These are phyloP conservation scores for Rhizopogon roseolus DNA, from an alignment of 768 basidiomycete species.

Conservation along the genomic window DNA sequence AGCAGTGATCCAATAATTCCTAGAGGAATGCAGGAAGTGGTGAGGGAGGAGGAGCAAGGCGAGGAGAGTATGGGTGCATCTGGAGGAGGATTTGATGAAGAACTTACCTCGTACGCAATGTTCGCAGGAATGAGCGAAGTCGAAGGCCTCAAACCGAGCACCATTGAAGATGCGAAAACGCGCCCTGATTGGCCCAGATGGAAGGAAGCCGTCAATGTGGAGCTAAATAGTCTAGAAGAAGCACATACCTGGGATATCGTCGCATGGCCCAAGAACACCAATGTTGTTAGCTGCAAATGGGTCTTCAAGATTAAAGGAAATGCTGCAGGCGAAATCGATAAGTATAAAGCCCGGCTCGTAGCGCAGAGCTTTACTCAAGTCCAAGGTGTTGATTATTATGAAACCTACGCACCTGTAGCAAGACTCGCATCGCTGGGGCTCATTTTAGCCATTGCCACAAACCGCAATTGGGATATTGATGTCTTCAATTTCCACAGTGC, in stretches of 20 bases:
- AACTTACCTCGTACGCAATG: too few relatives aligned
- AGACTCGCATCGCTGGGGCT: conserved; percentile 2
- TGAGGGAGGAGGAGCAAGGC: too few relatives aligned
- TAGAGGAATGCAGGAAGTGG: background rate
- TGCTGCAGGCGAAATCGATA: conserved; percentile 24
- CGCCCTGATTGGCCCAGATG: background rate
- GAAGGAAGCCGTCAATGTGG: background rate
- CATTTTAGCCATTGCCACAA: conserved; percentile 12
- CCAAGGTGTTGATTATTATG: conserved; percentile 1
- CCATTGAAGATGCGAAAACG: too few relatives aligned
- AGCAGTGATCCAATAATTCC: background rate
- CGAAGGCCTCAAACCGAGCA: too few relatives aligned
- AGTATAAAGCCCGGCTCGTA: conserved; percentile 6
- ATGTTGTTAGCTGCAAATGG: conserved; percentile 25
- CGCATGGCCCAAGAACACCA: background rate
- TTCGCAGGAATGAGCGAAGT: too few relatives aligned
- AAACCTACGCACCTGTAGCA: conserved; percentile 5
- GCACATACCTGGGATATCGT: background rate
- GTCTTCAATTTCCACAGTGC: conserved; percentile 38
- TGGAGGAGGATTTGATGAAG: too few relatives aligned
- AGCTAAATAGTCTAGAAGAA: background rate
- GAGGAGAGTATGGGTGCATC: too few relatives aligned
- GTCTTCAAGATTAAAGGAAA: conserved; percentile 39
- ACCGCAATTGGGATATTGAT: conserved; percentile 29
- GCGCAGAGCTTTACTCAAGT: conserved; percentile 5